Percentiles rank a stretch among this genome's conserved stretches.
Conservation (phyloP, 108 stramenopile species). For the Cyclostephanos invisitatus region DNA sequence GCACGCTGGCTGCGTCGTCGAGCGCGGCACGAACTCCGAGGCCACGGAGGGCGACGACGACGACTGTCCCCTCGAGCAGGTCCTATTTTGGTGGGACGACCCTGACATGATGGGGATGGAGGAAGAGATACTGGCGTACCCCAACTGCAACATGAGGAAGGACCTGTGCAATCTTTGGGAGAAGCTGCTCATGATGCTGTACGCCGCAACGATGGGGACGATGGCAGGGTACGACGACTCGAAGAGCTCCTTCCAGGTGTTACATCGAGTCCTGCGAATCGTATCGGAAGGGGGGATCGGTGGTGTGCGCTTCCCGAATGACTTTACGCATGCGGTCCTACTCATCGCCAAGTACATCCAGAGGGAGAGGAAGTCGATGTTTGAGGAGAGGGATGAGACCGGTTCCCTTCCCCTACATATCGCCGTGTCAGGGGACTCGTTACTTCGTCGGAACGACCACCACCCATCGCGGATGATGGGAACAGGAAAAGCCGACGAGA, state of each 20-base stretch:
- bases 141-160: slow-evolving; percentile 40
- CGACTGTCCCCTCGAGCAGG: slow-evolving; percentile 41
- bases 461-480: not conserved
- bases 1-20: slow-evolving; percentile 37
- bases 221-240: slow-evolving; percentile 36
- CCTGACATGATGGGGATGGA: slow-evolving; percentile 43
- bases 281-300: slow-evolving; percentile 21
- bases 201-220: slow-evolving; percentile 25
- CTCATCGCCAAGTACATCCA: slow-evolving; percentile 42
- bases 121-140: slow-evolving; percentile 38
- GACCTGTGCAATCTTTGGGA: slow-evolving; percentile 35
- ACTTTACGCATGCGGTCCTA: slow-evolving; percentile 35
- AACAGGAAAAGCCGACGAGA: not conserved
- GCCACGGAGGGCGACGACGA: slow-evolving; percentile 47
- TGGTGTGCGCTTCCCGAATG: slow-evolving; percentile 38
- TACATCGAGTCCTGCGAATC: slow-evolving; percentile 37
- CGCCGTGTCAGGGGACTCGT: slow-evolving; percentile 32
- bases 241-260: slow-evolving; percentile 29
- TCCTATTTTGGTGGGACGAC: slow-evolving; percentile 50
- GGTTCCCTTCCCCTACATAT: slow-evolving; percentile 47
- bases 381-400: slow-evolving; percentile 43
- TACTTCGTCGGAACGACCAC: slow-evolving; percentile 15
- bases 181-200: slow-evolving; percentile 48
- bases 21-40: slow-evolving; percentile 35
- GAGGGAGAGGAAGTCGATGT: slow-evolving; percentile 23